Evolutionary conservation across 352 stramenopile species (phyloP), one percentile per base, ranked within the genome.

Genomic region (Halophytophthora batemanensis): DNA sequence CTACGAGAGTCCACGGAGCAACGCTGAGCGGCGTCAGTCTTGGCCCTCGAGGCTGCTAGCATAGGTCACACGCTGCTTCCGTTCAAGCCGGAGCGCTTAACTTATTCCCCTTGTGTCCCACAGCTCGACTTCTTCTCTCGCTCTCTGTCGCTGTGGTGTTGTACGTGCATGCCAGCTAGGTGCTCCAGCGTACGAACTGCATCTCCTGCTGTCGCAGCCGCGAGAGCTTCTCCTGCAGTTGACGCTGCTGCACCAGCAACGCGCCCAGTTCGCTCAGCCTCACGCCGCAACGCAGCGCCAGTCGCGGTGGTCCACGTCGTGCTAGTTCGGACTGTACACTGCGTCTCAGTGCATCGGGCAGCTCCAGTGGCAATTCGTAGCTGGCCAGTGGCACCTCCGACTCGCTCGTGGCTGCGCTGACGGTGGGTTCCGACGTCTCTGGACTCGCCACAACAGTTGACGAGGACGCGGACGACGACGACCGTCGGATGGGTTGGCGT

Each of bases 321-420:
- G 60, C 48, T 11, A 87, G 44, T 28, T 84, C 72, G 0, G 53
- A 34, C 33, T 70, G 64, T 53, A 79, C 68, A n/a, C 62, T 56
- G 25, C 52, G 54, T 13, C 78, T 55, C 33, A 87, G 46, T 15
- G 61, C 59, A 40, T 77, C 73, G 0, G 70, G 60, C n/a, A 89
- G 61, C 33, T 92, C 77, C 31, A 92, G 69, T n/a, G 66, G 59
- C 37, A 85, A 33, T 36, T 90, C 73, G 45, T 86, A 87, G 49
- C 59, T 77, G 12, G 72, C 82, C 77, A 92, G 79, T 22, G 65
- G 54, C 21, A 77, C 49, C 29, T 60, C 25, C 1, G 53, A 15
- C 8, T 21, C 19, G 21, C 39, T 36, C 18, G 45, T 50, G 19
- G 35, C 50, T 1, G 36, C 21, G 2, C 29, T 50, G 21, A 35